Base-by-base conservation (phyloP, 257 asterid species). In the Scutellaria minor region DNA sequence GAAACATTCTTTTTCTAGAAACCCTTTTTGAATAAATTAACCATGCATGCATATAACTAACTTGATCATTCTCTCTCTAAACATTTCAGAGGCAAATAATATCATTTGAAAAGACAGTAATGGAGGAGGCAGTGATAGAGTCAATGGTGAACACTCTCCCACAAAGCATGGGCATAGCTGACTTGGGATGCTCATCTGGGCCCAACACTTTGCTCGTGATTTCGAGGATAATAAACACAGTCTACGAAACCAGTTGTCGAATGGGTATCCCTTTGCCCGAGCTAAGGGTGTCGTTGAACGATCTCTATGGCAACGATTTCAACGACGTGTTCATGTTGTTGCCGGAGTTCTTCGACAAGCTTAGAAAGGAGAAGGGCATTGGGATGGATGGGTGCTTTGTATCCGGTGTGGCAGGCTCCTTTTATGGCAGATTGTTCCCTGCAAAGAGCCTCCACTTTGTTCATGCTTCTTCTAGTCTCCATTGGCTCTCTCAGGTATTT, bases 301-400 rank as follows among this genome's bases (percentile, higher is more conserved):
- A 91, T 67, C 97, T 91, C 46, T 95, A 92, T 0, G 81, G 84
- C 7, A 91, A 87, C 59, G 97, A 91, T 61, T 89, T 91, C 83
- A 91, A 89, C 64, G 44, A 51, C 7, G 31, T 91, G 39, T 78
- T 89, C 68, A 12, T 35, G 61, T 78, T 83, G 9, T 72, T 91
- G 83, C 92, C 96, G 6, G 84, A 57, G 6, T 86, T 87, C 40
- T 77, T 79, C 77, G 10, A 57, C 15, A 79, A 72, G 45, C 60
- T 83, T 5, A 20, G 67, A 5, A 42, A 11, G 54, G 83, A 81
- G 5, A 83, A 70, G 55, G 84, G 81, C 7, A 55, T 75, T 0
- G 78, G 64, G 2, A 5, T 39, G 1, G 83, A 82, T 3, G 56
- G 48, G 2, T 90, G 91, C 72, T 90, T 80, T 9, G 37, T 90